Base-by-base conservation (phyloP, 2,329 filamentous ascomycete genomes). In the Cercospora sesami region DNA sequence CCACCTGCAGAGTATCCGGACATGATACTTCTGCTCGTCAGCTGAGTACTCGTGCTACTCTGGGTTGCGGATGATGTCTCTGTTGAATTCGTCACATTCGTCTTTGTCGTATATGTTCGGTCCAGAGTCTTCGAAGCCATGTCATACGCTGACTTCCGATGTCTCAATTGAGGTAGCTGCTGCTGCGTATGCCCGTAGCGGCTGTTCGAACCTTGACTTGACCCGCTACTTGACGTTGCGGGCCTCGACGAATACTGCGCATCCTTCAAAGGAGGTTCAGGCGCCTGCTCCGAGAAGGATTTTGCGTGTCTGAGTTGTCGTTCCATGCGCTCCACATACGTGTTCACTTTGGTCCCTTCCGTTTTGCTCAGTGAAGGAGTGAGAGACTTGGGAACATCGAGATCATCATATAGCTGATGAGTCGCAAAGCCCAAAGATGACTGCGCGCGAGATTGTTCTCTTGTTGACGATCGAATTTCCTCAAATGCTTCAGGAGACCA, bases 401-500 rank as follows among this genome's bases (percentile, higher is more conserved):
- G 80, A n/a, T 75, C 73, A 48, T 77, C 64, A 9, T 70, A 68
- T 31, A 73, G 64, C 30, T 76, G 69, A 55, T 75, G 63, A 8
- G 78, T 79, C 36, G 86, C 84, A 69, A 93, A 86, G 0, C 91
- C 93, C 75, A 92, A 84, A 0, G 93, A 90, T 4, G 93, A 95
- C 71, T 91, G 85, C 0, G 93, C 90, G 42, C 90, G 83, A 72
- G 93, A 94, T 71, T 91, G 85, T 0, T 93, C 89, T 48, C 90
- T 79, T 53, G 80, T 81, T 18, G 79, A 78, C n/a, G 78, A 76
- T 58, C 83, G 82, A 5, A 84, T 79, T 63, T 86, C 81, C 70
- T 90, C 90, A 75, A 96, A 97, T 7, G 90, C 92, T 74, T 97
- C 94, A 0, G 93, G 93, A 0, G 93, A 95, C 95, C 95, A 99